phyloP scores from a whole-genome alignment of 2,329 filamentous ascomycete genomes.

The Polytolypa hystricis region DNA sequence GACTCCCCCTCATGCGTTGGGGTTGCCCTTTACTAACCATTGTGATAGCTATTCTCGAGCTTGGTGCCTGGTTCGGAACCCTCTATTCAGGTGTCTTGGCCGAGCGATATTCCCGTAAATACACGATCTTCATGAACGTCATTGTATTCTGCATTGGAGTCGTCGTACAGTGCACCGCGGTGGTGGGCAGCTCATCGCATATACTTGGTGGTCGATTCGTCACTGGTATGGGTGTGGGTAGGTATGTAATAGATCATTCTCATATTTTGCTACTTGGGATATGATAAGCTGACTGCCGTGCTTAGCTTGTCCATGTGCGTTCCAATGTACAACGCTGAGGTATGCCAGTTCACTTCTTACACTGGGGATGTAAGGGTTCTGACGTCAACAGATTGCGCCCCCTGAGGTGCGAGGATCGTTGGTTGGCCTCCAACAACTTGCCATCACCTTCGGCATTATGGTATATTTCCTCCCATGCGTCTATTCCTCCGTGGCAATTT shows the following conservation, averaged over 20 bases:
- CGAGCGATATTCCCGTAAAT: conserved; percentile 58
- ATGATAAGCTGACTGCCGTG: neutral
- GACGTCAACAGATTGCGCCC: conserved; percentile 41
- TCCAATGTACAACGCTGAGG: conserved; percentile 39
- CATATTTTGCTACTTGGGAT: conserved; percentile 8
- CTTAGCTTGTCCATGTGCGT: conserved; percentile 24
- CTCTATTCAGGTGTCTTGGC: conserved; percentile 61
- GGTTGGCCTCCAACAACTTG: conserved; percentile 54
- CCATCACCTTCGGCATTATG: conserved; percentile 51
- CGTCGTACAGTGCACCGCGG: conserved; percentile 53
- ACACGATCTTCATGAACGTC: conserved; percentile 55
- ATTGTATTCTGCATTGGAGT: conserved; percentile 60
- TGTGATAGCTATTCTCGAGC: conserved; percentile 53
- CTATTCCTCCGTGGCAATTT: neutral
- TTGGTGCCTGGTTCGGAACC: conserved; percentile 67
- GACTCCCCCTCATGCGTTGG: too few relatives aligned
- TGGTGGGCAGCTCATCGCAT: conserved; percentile 40
- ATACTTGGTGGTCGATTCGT: conserved; percentile 64
- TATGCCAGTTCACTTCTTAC: conserved; percentile 60
- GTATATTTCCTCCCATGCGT: conserved; percentile 30
- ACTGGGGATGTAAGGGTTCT: conserved; percentile 43
- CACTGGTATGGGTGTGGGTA: conserved; percentile 44
- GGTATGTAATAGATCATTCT: conserved; percentile 16
- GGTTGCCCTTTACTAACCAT: neutral
- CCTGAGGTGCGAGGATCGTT: conserved; percentile 57